Conservation (phyloP, 352 stramenopile species). For the Blastocystis sp. region DNA sequence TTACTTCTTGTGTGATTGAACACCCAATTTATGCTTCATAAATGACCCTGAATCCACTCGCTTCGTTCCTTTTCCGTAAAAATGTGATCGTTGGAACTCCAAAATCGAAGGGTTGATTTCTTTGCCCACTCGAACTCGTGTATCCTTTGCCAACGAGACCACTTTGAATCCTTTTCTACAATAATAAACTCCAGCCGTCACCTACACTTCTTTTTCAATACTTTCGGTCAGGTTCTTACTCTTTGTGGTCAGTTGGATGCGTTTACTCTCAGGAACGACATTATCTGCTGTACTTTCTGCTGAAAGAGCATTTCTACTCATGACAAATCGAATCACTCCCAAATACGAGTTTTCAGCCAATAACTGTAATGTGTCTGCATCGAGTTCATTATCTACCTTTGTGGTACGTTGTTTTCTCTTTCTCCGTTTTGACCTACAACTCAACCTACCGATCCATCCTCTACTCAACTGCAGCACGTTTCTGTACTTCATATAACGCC, state of each 20-base stretch:
- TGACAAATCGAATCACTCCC: not conserved
- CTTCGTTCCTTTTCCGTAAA: constrained; percentile 33
- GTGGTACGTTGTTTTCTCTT: constrained; percentile 37
- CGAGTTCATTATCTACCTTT: not conserved
- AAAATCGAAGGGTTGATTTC: constrained; percentile 20
- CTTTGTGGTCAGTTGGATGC: not conserved
- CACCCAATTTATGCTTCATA: not conserved
- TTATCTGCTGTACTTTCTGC: not conserved
- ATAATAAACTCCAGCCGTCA: not conserved
- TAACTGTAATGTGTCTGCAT: not conserved
- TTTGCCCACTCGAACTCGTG: not conserved
- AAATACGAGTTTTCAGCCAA: constrained; percentile 27
- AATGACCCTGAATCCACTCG: not conserved
- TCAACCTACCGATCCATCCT: not conserved
- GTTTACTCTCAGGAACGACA: not conserved
- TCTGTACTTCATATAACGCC: constrained; percentile 34
- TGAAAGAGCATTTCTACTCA: constrained; percentile 7
- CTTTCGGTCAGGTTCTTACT: constrained; percentile 14
- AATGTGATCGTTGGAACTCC: constrained; percentile 33
- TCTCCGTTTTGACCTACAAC: constrained; percentile 28
- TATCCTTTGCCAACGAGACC: constrained; percentile 43
- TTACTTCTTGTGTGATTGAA: not conserved
- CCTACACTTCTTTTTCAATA: constrained; percentile 31
- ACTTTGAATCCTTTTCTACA: constrained; percentile 21
- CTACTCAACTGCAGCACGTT: constrained; percentile 9